Conservation (phyloP, 192 early-diverging fungal species). For the Oehlia diaphana region DNA sequence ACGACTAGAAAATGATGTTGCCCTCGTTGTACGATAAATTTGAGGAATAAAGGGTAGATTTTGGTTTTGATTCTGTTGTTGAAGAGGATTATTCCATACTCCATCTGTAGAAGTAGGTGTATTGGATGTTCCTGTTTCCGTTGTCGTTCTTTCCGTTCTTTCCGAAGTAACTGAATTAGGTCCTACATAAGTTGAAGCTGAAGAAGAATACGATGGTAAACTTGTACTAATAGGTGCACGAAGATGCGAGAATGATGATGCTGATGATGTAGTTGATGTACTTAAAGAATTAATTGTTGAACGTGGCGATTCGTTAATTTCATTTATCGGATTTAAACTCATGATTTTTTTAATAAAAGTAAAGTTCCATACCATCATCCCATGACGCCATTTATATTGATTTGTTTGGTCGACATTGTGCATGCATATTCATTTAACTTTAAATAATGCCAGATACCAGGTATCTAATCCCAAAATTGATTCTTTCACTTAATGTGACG, state of each 20-base stretch:
- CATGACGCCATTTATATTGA: too few species aligned
- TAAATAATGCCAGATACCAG: too few species aligned
- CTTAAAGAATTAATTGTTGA: slow-evolving; percentile 24
- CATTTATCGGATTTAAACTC: slow-evolving; percentile 21
- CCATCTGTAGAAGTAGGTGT: slow-evolving; percentile 3
- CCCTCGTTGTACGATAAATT: background rate
- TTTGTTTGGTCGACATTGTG: too few species aligned
- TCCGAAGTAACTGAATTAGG: background rate
- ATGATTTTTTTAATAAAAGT: background rate
- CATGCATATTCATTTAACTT: too few species aligned
- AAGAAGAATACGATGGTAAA: slow-evolving; percentile 16
- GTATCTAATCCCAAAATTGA: too few species aligned
- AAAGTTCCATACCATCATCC: too few species aligned
- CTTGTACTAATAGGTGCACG: slow-evolving; percentile 25
- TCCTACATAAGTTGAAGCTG: background rate
- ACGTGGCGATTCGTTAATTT: slow-evolving; percentile 7
- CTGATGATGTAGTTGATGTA: slow-evolving; percentile 24
- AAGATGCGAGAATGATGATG: slow-evolving; percentile 3
- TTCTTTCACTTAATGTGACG: too few species aligned
- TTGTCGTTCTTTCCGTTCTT: background rate
- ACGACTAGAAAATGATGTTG: slow-evolving; percentile 13
- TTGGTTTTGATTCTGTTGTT: background rate
- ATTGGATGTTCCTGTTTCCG: background rate
- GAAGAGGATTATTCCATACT: slow-evolving; percentile 1
- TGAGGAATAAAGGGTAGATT: background rate